Evolutionary conservation across 1,139 yeast genomes (phyloP), one percentile per base, ranked within the genome.

Genomic region (Candida sp.): DNA sequence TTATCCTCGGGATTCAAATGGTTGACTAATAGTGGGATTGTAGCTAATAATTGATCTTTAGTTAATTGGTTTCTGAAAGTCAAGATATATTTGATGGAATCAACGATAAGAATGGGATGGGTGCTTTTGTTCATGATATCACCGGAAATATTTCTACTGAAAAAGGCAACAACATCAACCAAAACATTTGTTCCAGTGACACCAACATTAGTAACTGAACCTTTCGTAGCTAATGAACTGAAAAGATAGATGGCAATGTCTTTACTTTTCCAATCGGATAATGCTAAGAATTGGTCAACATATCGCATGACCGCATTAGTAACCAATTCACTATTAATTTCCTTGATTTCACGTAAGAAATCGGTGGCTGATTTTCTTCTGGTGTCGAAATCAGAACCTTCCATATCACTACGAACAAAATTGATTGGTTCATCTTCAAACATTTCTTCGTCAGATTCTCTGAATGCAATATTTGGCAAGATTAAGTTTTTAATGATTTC

Each of bases 391-490:
- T 93, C 98, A 0, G 96, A 84, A 3, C 98, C 99, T 67, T 93
- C 99, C 44, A 95, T 71, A 63, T 95, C 99, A 47, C 96, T 78
- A 57, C 98, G 79, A 19, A 90, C 93, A 59, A 76, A 95, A 55
- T 88, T 95, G 43, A 93, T 85, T 35, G 99, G 99, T 58, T 95
- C 99, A 64, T 95, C 99, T 65, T 93, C 99, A 64, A 95, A 93
- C 51, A 84, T 64, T 61, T 95, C 99, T 56, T 89, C 90, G 60
- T 95, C 99, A 5, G 85, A 75, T 45, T 86, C 91, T 58, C 93
- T 84, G 55, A 93, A 76, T 21, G 84, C 79, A 56, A 91, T 82
- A 60, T 93, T 95, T 35, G 99, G 99, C 48, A 95, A 73, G 43
- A 95, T 82, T 50, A 93, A 86, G 53, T 85, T 85, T 55, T 86